A percentile compares a stretch with the other conserved stretches of the same genome.
These are phyloP conservation scores for Suillus weaverae DNA, from an alignment of 768 basidiomycete genomes.

Conservation along the genomic window DNA sequence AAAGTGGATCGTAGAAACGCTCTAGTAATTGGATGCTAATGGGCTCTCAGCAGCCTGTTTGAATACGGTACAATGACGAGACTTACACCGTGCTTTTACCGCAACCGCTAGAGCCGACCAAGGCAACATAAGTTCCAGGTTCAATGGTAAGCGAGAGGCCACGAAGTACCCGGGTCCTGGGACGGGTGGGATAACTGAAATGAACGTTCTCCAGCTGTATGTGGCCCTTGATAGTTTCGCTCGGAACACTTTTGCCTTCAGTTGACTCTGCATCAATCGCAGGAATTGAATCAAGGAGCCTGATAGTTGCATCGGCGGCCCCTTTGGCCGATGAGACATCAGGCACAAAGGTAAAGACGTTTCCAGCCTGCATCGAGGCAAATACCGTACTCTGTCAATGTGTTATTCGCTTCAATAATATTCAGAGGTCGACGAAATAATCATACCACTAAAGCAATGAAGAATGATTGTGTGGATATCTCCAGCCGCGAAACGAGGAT, in stretches of 20 bases:
- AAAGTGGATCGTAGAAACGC: constrained; percentile 82
- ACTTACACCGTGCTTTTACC: constrained; percentile 80
- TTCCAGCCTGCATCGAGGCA: constrained; percentile 84
- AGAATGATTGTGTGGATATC: constrained; percentile 66
- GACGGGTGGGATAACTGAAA: constrained; percentile 90
- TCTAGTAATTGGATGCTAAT: constrained; percentile 76
- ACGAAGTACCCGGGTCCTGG: constrained; percentile 79
- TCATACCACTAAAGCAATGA: constrained; percentile 77
- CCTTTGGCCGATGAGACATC: constrained; percentile 84
- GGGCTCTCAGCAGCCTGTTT: constrained; percentile 3
- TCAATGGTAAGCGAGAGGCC: constrained; percentile 69
- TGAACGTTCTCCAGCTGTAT: constrained; percentile 78
- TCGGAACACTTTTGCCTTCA: constrained; percentile 55
- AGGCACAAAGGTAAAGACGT: constrained; percentile 81
- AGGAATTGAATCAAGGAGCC: constrained; percentile 68
- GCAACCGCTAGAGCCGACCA: constrained; percentile 79
- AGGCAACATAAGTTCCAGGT: constrained; percentile 77
- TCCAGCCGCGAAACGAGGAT: constrained; percentile 55
- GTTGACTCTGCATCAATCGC: constrained; percentile 80
- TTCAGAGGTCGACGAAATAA: not conserved
- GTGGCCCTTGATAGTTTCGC: constrained; percentile 49
- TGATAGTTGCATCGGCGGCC: constrained; percentile 73
- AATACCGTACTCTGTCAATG: constrained; percentile 62
- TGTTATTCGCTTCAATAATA: not conserved
- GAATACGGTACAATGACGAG: constrained; percentile 8